Evolutionary conservation across 208 protist genomes (phyloP).

Genomic region (Blastocrithidia nonstop): DNA sequence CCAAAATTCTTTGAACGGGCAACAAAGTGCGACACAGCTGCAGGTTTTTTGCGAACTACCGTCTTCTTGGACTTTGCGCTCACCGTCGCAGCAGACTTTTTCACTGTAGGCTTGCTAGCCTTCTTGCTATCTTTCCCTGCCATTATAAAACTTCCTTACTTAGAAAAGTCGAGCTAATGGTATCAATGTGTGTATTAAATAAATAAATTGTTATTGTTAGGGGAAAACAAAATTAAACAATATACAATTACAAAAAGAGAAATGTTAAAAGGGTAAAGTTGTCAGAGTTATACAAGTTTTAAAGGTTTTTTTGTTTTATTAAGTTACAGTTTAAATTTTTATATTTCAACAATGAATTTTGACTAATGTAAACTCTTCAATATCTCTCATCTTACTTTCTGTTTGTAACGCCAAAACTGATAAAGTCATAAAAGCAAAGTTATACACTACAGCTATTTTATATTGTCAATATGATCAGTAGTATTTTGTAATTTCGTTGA

Average conservation of each 20-base stretch:
- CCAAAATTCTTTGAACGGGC: conserved; percentile 82
- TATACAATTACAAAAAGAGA: too few species aligned
- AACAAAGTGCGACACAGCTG: conserved; percentile 38
- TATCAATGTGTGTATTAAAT: neutral
- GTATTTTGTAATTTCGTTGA: too few species aligned
- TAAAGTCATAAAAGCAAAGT: too few species aligned
- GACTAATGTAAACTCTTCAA: too few species aligned
- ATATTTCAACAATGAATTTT: too few species aligned
- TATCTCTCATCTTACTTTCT: too few species aligned
- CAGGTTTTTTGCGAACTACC: conserved; percentile 74
- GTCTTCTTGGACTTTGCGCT: conserved; percentile 16
- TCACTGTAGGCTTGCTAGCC: neutral
- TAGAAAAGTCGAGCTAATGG: conserved; percentile 22
- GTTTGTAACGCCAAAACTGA: too few species aligned
- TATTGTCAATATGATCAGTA: too few species aligned
- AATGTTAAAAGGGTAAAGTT: neutral
- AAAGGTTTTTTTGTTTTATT: neutral
- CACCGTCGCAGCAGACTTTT: neutral
- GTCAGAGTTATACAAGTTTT: neutral
- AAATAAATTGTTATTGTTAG: conserved; percentile 3
- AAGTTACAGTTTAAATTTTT: too few species aligned
- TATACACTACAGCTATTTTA: too few species aligned
- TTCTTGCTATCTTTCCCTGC: neutral
- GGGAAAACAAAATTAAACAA: too few species aligned
- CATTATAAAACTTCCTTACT: conserved; percentile 83